Percentiles rank a stretch among this genome's conserved stretches.
These are phyloP conservation scores for Ampelocalamus luodianensis DNA, from an alignment of 176 grass and related monocot species.

Conservation along the genomic window DNA sequence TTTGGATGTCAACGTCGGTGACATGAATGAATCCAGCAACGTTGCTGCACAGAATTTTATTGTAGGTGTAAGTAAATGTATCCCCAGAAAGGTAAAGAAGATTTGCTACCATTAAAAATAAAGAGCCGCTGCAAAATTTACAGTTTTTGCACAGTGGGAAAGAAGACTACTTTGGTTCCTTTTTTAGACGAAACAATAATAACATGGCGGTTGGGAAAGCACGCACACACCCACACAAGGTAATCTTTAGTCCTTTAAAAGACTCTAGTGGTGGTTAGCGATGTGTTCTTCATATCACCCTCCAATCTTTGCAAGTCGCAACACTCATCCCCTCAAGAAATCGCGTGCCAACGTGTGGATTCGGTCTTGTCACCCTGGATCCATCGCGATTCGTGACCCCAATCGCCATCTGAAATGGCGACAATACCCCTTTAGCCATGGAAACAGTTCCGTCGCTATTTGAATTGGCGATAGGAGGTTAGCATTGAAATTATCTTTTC, in stretches of 20 bases:
- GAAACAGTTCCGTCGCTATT: no score
- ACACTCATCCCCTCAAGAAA: no score
- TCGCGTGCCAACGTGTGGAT: no score
- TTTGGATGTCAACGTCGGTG: slow-evolving; percentile 91
- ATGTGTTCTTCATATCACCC: no score
- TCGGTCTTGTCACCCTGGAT: no score
- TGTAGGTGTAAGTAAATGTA: slow-evolving; percentile 22
- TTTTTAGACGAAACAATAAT: background rate
- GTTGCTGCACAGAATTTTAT: slow-evolving; percentile 65
- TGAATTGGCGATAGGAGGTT: no score
- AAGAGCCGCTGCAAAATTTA: background rate
- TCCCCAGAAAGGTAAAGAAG: background rate
- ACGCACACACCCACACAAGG: background rate
- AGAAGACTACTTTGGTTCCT: background rate
- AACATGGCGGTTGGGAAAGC: background rate
- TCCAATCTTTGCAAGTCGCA: no score
- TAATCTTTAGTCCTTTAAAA: background rate
- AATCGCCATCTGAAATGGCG: no score
- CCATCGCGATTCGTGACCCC: no score
- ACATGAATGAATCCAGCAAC: slow-evolving; percentile 91
- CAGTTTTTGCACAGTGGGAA: background rate
- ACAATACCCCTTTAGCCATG: no score
- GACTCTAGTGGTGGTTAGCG: no score
- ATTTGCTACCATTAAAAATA: background rate
- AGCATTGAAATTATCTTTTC: no score